Evolutionary conservation across 1,284 basidiomycete genomes (phyloP), one percentile per base, ranked within the genome.

Genomic region (Irpex lacteus): DNA sequence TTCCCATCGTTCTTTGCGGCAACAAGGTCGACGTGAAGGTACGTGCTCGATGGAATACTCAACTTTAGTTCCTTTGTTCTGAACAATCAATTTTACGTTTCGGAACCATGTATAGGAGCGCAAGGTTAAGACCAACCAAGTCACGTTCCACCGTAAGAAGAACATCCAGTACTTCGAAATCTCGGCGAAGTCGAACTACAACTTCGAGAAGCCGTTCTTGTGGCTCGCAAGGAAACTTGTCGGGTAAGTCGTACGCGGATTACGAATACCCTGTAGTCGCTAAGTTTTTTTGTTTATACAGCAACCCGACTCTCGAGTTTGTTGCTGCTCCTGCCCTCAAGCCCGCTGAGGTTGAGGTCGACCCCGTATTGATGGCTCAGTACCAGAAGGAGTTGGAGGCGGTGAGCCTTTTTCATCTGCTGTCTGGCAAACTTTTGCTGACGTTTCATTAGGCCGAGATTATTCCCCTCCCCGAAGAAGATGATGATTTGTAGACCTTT

Each of bases 21-120:
- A 99, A 99, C 90, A 99, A 99, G 82, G 98, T 99, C 68, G 98
- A 99, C 77, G 97, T 99, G 70, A 99, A 99, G 89, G 96, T 95
- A 49, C 65, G 86, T 74, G 40, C 32, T 15, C 50, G 19, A 52
- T n/a, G 7, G 34, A 4, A 58, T 18, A 21, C 21, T 26, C 19
- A 55, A n/a, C 59, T 38, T 13, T 9, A 34, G 7, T 36, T 56
- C 21, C 36, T 60, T 61, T 58, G 8, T 44, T 58, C 34, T 61
- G 40, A 21, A 55, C 44, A 34, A 60, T 26, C 26, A 26, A 59
- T 62, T 63, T 36, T 62, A n/a, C 60, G 19, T 9, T 55, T 11
- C 37, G 44, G 26, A 60, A 13, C 50, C 26, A 21, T 61, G 37
- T 68, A 54, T 75, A 98, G 96, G 98, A 99, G 82, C 94, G 98